Percentiles rank a stretch among this genome's conserved stretches.
These are phyloP conservation scores for Stereum hirsutum DNA, from an alignment of 1,284 basidiomycete genomes.

Conservation along the genomic window DNA sequence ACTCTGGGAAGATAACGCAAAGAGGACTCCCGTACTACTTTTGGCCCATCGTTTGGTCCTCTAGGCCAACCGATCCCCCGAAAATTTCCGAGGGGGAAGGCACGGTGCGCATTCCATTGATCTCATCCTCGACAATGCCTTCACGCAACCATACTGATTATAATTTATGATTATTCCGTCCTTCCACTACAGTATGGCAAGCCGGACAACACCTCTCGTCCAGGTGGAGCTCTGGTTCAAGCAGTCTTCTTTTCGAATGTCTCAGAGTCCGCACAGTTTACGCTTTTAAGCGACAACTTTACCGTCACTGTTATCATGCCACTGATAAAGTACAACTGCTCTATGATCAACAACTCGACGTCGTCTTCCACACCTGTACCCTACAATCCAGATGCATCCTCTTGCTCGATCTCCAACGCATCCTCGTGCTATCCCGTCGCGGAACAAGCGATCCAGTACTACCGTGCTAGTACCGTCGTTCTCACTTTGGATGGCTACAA, in stretches of 20 bases:
- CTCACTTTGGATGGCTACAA: constrained; percentile 36
- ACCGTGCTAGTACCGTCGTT: constrained; percentile 18
- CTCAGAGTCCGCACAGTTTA: constrained; percentile 8
- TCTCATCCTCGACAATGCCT: too few species aligned
- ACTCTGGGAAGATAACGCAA: too few species aligned
- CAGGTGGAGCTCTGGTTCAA: constrained; percentile 16
- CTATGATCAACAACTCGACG: constrained; percentile 2
- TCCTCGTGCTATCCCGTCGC: too few species aligned
- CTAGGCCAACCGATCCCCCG: too few species aligned
- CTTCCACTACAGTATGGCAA: not conserved
- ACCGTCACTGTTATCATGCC: constrained; percentile 15
- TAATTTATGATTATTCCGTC: too few species aligned
- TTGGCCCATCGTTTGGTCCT: too few species aligned
- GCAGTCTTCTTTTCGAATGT: constrained; percentile 16
- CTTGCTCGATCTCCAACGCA: too few species aligned
- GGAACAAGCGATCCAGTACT: not conserved
- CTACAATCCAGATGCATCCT: not conserved
- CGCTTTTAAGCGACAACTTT: constrained; percentile 17
- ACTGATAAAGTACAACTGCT: constrained; percentile 11
- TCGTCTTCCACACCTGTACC: constrained; percentile 4
- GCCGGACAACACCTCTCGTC: constrained; percentile 14
- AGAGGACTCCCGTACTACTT: too few species aligned
- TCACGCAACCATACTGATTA: too few species aligned
- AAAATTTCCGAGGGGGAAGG: too few species aligned
- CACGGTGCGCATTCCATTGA: too few species aligned